Evolutionary conservation across 1,284 basidiomycete species (phyloP), one percentile per base, ranked within the genome.

Genomic region (Tilletia setariae): DNA sequence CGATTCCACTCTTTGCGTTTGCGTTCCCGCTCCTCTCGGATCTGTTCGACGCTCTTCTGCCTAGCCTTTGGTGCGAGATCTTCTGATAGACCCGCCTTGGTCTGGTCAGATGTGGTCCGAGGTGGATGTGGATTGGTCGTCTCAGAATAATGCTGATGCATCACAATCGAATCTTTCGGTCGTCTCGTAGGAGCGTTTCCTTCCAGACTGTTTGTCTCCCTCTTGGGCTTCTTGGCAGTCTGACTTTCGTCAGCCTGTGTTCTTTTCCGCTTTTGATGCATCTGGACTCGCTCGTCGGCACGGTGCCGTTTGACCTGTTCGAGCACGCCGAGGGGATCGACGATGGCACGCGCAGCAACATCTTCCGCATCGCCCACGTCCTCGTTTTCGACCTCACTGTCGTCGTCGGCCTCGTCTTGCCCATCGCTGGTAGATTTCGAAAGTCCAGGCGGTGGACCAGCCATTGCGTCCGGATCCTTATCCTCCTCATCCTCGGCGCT

Each of bases 1-100:
- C 73, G 73, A 69, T 79, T 79, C 80, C 80, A 81, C 70, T 74
- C 65, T 67, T 74, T 74, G 32, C 73, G 70, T 28, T 73, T 70
- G 63, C 72, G 70, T 23, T 71, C 44, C n/a, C 80, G 74, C 15
- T 76, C 71, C 56, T 73, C 67, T 40, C 19, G 51, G 51, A 23
- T 74, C 53, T 61, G 75, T 75, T 25, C 78, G 73, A 49, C 43
- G 77, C 79, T 13, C 72, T 71, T 9, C 35, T 6, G 4, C 6
- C 6, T 6, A 40, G 35, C 11, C 6, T 4, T 11, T 4, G 35
- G 35, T 11, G 11, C 35, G 4, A 11, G 6, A 11, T 4, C 35
- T 40, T 40, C 11, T 11, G 35, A 40, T 11, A 11, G 35, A 4
- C 35, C 72, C 63, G 32, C 67, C n/a, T 73, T 65, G 1, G 11